Evolutionary conservation across 495 filamentous ascomycete genomes (phyloP).

Genomic region (Podospora conica): DNA sequence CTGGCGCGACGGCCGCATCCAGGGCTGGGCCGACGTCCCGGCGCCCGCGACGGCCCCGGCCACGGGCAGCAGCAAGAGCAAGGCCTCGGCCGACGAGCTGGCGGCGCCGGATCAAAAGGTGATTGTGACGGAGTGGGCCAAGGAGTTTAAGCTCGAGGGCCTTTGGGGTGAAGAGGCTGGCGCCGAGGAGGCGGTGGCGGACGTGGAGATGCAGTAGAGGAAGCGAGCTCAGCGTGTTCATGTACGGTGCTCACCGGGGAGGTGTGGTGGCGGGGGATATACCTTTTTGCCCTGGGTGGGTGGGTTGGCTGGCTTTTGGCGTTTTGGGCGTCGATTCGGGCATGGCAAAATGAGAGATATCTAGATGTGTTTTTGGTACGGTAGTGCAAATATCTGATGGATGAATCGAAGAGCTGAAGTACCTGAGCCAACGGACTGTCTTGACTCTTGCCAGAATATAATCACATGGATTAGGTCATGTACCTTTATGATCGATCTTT

Average conservation of each 20-base stretch:
- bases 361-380: neutral
- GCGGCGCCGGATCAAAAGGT: slow-evolving; percentile 64
- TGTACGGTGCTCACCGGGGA: neutral
- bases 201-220: slow-evolving; percentile 26
- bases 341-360: slow-evolving; percentile 1
- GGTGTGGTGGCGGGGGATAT: neutral
- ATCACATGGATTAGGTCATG: no score
- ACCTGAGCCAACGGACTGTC: neutral
- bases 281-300: neutral
- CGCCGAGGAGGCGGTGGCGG: slow-evolving; percentile 17
- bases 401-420: neutral
- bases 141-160: slow-evolving; percentile 93
- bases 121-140: slow-evolving; percentile 89
- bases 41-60: slow-evolving; percentile 46
- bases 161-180: slow-evolving; percentile 63
- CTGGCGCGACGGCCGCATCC: slow-evolving; percentile 92
- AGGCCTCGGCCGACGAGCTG: slow-evolving; percentile 24
- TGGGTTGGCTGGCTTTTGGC: neutral
- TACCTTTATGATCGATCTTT: no score
- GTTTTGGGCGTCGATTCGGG: neutral
- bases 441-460: neutral
- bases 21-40: slow-evolving; percentile 83
- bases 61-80: slow-evolving; percentile 3
- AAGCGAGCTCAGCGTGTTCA: neutral
- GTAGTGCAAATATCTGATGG: neutral